A percentile compares a stretch with the other conserved stretches of the same genome.
phyloP scores from a whole-genome alignment of 805 yeast species.

The Ogataea populi-albae region DNA sequence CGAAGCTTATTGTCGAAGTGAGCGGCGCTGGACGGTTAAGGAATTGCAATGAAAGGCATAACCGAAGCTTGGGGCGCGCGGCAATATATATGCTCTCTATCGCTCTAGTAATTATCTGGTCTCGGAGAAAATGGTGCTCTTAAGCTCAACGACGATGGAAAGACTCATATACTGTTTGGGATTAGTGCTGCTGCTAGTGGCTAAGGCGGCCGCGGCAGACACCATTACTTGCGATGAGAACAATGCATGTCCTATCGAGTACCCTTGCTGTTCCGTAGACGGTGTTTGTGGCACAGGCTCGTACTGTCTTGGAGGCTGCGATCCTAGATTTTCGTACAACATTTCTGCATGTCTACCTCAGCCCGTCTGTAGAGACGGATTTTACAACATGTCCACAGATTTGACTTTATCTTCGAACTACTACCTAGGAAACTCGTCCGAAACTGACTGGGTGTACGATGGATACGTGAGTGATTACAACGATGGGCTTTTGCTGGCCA shows the following conservation, averaged over 20 bases:
- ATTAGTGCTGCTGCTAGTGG: too few relatives aligned
- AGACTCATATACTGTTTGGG: too few relatives aligned
- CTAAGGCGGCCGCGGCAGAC: conserved; percentile 11
- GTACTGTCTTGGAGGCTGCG: conserved; percentile 85
- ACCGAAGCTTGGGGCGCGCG: too few relatives aligned
- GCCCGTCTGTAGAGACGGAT: conserved; percentile 63
- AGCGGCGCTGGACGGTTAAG: too few relatives aligned
- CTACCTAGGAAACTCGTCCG: conserved; percentile 65
- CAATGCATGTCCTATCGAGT: conserved; percentile 63
- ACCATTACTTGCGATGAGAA: conserved; percentile 48
- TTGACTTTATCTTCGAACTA: conserved; percentile 22
- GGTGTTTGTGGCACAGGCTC: conserved; percentile 48
- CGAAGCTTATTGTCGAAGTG: too few relatives aligned
- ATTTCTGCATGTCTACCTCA: conserved; percentile 77
- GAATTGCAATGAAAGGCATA: too few relatives aligned
- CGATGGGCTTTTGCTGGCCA: conserved; percentile 61
- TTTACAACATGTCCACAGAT: conserved; percentile 40
- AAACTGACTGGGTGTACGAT: conserved; percentile 65
- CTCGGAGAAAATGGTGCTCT: too few relatives aligned
- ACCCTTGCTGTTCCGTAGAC: conserved; percentile 81
- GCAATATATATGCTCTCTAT: too few relatives aligned
- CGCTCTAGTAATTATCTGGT: too few relatives aligned
- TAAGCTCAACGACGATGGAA: too few relatives aligned
- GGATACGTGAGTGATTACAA: conserved; percentile 57
- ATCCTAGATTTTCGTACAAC: conserved; percentile 65